These are phyloP conservation scores for Sporothrix schenckii DNA, from an alignment of 2,329 filamentous ascomycete species.

Conservation along the genomic window DNA sequence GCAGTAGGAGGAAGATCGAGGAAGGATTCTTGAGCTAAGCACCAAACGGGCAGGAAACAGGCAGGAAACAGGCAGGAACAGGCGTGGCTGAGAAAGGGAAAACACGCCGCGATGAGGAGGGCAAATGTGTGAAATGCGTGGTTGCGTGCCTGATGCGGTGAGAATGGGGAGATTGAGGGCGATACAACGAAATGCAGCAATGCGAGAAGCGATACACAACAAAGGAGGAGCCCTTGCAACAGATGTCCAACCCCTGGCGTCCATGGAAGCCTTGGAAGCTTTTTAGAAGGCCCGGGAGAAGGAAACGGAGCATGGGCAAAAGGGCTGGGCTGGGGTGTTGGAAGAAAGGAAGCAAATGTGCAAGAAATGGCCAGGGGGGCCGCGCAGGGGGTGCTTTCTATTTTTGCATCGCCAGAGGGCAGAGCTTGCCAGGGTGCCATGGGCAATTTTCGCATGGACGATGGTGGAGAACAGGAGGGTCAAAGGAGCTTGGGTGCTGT, in stretches of 20 bases:
- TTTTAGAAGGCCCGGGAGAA: constrained; percentile 25
- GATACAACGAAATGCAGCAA: constrained; percentile 11
- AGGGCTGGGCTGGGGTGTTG: not conserved
- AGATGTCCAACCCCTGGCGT: not conserved
- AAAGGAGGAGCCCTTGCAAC: not conserved
- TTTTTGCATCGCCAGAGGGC: constrained; percentile 5
- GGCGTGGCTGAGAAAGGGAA: constrained; percentile 19
- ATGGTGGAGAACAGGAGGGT: not conserved
- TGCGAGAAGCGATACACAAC: constrained; percentile 1
- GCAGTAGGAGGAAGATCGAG: not conserved
- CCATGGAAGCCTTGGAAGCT: constrained; percentile 13
- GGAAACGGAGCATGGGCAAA: constrained; percentile 10
- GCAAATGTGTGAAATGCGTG: constrained; percentile 6
- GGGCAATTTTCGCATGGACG: constrained; percentile 19
- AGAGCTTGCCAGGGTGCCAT: constrained; percentile 19
- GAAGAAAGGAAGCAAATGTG: not conserved
- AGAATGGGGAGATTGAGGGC: constrained; percentile 17
- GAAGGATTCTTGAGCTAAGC: constrained; percentile 14
- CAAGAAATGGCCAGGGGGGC: not conserved
- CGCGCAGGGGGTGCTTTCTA: constrained; percentile 20
- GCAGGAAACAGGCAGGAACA: not conserved
- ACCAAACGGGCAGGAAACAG: too few species aligned
- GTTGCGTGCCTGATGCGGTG: constrained; percentile 1
- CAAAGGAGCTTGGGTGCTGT: not conserved
- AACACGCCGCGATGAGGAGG: constrained; percentile 3